Percentiles rank a stretch among this genome's conserved stretches.
phyloP scores from a whole-genome alignment of 805 yeast species.

The Suhomyces prunicola region DNA sequence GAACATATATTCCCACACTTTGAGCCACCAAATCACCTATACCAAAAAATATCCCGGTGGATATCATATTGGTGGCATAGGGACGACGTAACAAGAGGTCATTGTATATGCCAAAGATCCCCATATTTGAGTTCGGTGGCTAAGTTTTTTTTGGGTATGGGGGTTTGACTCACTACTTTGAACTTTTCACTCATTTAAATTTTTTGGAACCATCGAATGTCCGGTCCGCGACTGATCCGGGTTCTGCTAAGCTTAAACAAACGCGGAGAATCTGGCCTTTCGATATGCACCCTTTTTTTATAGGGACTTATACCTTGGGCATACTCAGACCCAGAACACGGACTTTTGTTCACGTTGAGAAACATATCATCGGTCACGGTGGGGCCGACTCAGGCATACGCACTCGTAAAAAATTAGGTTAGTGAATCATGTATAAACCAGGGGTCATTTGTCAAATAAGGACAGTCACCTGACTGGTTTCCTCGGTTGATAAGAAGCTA shows the following conservation, averaged over 20 bases:
- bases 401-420: background rate
- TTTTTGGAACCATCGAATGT: background rate
- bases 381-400: background rate
- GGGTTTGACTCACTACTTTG: background rate
- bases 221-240: background rate
- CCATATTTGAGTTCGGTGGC: constrained; percentile 1
- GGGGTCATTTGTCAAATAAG: background rate
- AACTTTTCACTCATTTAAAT: background rate
- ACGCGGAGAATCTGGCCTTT: background rate
- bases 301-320: background rate
- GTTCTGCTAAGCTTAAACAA: background rate
- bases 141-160: background rate
- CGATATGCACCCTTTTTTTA: background rate
- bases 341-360: background rate
- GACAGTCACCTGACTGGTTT: background rate
- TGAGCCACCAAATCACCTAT: constrained; percentile 44
- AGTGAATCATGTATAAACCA: background rate
- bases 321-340: background rate
- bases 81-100: constrained; percentile 43
- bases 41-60: constrained; percentile 49
- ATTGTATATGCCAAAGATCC: constrained; percentile 16
- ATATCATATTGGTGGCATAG: constrained; percentile 49
- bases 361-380: background rate
- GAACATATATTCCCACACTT: constrained; percentile 11
- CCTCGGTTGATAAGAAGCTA: background rate